Base-by-base conservation (phyloP, 2,329 filamentous ascomycete genomes). In the Fusarium subglutinans region DNA sequence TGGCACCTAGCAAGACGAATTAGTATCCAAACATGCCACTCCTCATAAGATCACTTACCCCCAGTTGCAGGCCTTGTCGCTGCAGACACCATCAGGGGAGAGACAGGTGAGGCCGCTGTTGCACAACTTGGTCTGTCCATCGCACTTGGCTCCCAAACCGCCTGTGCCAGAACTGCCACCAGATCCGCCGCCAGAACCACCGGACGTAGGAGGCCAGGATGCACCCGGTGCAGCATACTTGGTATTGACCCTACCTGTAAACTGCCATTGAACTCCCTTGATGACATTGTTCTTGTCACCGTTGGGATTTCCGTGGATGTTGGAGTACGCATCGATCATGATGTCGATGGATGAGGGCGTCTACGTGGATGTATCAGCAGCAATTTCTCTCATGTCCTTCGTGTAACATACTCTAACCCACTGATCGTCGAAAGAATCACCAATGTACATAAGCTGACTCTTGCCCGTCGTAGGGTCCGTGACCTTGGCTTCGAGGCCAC, bases 331-430 rank as follows among this genome's bases (percentile, higher is more conserved):
- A 20, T 61, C 58, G 6, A 44, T 61, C 58, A 61, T 61, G 6
- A 61, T 55, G 20, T 61, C 58, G 14, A 61, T 61, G 15, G 58
- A 61, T 5, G 37, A 28, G 2, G 47, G 58, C 3, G 58, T 33
- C 57, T 54, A 24, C 18, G 14, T 14, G 5, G 12, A 20, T 3
- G 0, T 11, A 17, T 55, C 6, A 61, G 47, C 20, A 14, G 6
- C 2, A 11, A 22, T 13, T n/a, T 12, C 6, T 4, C 11, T 2
- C 7, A 13, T 37, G 18, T 3, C 22, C 0, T 2, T 12, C 2
- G 5, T 4, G 8, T 20, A 9, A 44, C 47, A 0, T 43, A 61
- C 58, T 18, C 28, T 28, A 4, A 61, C 47, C 58, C 48, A 51
- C 2, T 7, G 5, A 24, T 51, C 48, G 6, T 51, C 48, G 3